Conservation (phyloP, 176 grass and related monocot species). For the Elaeis guineensis region DNA sequence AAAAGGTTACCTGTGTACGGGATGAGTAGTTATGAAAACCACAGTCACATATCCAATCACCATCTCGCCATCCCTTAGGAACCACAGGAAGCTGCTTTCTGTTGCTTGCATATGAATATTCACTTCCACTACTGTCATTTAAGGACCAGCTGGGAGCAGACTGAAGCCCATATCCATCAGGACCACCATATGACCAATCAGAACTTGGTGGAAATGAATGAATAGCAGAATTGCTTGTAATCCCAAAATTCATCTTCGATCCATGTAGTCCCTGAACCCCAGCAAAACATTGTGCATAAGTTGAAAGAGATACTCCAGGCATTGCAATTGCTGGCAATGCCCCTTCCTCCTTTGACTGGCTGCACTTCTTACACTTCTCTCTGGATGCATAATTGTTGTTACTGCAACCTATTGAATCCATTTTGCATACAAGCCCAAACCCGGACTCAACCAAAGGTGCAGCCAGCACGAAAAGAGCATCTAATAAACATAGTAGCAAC, state of each 20-base stretch:
- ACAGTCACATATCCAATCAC: slow-evolving; percentile 95
- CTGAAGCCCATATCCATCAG: slow-evolving; percentile 55
- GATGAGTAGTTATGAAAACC: slow-evolving; percentile 98
- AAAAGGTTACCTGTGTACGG: slow-evolving; percentile 51
- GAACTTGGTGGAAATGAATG: slow-evolving; percentile 53
- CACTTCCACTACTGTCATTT: slow-evolving; percentile 12
- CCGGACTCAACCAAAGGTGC: slow-evolving; percentile 31
- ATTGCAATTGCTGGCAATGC: slow-evolving; percentile 79
- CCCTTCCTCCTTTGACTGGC: slow-evolving; percentile 86
- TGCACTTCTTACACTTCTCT: slow-evolving; percentile 98
- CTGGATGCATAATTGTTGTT: slow-evolving; percentile 99
- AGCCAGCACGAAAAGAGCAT: slow-evolving; percentile 34
- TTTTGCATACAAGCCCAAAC: slow-evolving; percentile 50
- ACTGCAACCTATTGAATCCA: slow-evolving; percentile 91
- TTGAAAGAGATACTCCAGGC: slow-evolving; percentile 51
- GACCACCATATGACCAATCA: slow-evolving; percentile 46
- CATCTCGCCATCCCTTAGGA: slow-evolving; percentile 77
- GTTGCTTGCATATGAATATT: slow-evolving; percentile 15
- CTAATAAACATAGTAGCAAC: slow-evolving; percentile 51
- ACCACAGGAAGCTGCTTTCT: slow-evolving; percentile 39
- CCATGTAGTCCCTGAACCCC: slow-evolving; percentile 44
- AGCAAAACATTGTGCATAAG: slow-evolving; percentile 68
- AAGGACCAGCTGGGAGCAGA: slow-evolving; percentile 37
- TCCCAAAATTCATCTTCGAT: slow-evolving; percentile 65
- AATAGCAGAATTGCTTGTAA: slow-evolving; percentile 36